Evolutionary conservation across 306 rosid genomes (phyloP).

Genomic region (Dryas alaskensis): DNA sequence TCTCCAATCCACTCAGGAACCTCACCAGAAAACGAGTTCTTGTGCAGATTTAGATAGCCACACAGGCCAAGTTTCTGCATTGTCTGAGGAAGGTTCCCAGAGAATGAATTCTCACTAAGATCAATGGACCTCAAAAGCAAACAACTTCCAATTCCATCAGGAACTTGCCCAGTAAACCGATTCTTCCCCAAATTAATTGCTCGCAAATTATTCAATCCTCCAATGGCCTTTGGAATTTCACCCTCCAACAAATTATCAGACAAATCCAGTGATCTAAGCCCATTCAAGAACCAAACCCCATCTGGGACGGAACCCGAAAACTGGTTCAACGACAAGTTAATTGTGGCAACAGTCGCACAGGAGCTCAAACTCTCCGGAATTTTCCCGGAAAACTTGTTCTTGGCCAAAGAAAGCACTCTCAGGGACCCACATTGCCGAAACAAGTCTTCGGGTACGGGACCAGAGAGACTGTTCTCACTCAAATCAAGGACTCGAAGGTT

Average conservation of each 20-base stretch:
- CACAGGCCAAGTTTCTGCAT: constrained; percentile 65
- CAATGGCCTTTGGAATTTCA: constrained; percentile 55
- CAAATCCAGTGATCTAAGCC: constrained; percentile 73
- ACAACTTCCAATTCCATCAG: constrained; percentile 80
- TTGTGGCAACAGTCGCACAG: constrained; percentile 60
- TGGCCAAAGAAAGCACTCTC: constrained; percentile 59
- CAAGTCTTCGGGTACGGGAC: constrained; percentile 65
- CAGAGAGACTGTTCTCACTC: constrained; percentile 69
- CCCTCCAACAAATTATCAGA: constrained; percentile 73
- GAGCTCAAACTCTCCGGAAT: constrained; percentile 67
- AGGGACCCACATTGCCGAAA: constrained; percentile 95
- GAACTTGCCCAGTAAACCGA: constrained; percentile 64
- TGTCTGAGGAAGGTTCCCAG: constrained; percentile 63
- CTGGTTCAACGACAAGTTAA: constrained; percentile 65
- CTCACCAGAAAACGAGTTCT: constrained; percentile 66
- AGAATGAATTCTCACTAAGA: constrained; percentile 69
- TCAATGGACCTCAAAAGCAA: constrained; percentile 83
- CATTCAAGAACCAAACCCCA: constrained; percentile 74
- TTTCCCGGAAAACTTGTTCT: constrained; percentile 64
- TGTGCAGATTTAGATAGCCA: constrained; percentile 48
- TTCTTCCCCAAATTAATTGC: constrained; percentile 60
- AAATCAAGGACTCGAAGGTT: constrained; percentile 74
- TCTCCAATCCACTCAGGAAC: constrained; percentile 82
- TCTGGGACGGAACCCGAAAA: constrained; percentile 67
- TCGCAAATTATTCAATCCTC: constrained; percentile 63